Base-by-base conservation (phyloP, 2,329 filamentous ascomycete species). In the Scopulariopsis brevicaulis region DNA sequence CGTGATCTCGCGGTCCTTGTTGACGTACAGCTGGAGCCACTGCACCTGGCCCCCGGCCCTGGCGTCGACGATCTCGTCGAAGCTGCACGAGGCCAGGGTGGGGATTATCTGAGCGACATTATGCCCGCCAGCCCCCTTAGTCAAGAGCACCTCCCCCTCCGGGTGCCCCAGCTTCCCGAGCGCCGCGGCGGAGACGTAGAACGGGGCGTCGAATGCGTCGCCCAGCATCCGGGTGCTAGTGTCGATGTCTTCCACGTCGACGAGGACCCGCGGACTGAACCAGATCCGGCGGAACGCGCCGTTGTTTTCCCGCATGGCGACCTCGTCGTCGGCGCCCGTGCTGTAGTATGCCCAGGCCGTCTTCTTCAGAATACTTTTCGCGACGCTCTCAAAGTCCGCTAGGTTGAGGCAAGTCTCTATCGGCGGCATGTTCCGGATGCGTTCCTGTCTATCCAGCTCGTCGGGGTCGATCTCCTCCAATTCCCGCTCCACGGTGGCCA, bases 101-200 rank as follows among this genome's bases (percentile, higher is more conserved):
- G 94, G 94, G 61, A 99, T 97, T 94, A 99, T 99, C 73, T 99
- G 94, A 61, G 97, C 83, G 56, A 97, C 87, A 68, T 92, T 84
- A 77, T 97, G 93, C 68, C 87, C 89, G 69, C 81, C 80, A 1
- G 94, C 87, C 18, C 90, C 91, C 59, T 85, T 82, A 0, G 94
- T 97, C 59, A 99, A 81, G 11, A 96, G 78, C 6, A 96, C 91
- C 72, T 99, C 94, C 64, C 94, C 94, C 71, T 97, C 94, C 0
- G 88, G 88, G 69, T 99, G 82, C 59, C 94, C 94, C 3, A 99
- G 84, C 74, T 97, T 97, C 64, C 94, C 94, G 7, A 99, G 82
- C 0, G 94, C 94, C 7, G 94, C 97, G 52, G 94, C 94, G 1
- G 94, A 96, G 22, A 99, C 87, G 74, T 99, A 99, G 75, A 96